Evolutionary conservation across 2,329 filamentous ascomycete species (phyloP).

Genomic region (Fusarium denticulatum): DNA sequence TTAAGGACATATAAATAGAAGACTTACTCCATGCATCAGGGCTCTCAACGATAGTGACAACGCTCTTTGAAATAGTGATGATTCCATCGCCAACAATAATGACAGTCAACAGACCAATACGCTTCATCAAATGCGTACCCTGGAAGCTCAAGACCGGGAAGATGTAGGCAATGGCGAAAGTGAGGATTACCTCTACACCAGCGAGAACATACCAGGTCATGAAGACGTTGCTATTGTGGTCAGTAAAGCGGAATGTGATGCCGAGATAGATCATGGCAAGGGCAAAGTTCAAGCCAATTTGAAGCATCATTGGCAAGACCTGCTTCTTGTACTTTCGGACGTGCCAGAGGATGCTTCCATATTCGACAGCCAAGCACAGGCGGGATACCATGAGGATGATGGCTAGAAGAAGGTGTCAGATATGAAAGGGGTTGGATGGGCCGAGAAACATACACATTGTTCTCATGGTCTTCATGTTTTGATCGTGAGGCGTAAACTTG

Average conservation of each 20-base stretch:
- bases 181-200: conserved; percentile 60
- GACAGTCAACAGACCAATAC: conserved; percentile 70
- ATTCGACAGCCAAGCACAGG: conserved; percentile 63
- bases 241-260: conserved; percentile 52
- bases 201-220: conserved; percentile 64
- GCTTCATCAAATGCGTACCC: conserved; percentile 69
- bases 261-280: conserved; percentile 54
- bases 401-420: conserved; percentile 35
- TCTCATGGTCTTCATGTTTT: conserved; percentile 51
- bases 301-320: conserved; percentile 48
- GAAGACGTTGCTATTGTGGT: conserved; percentile 49
- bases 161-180: conserved; percentile 63
- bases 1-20: fast-evolving
- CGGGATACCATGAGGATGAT: conserved; percentile 63
- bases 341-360: conserved; percentile 58
- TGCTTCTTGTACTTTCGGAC: conserved; percentile 53
- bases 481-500: conserved; percentile 53
- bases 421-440: neutral
- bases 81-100: conserved; percentile 75
- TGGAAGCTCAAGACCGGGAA: conserved; percentile 69
- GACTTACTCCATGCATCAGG: conserved; percentile 53
- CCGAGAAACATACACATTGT: conserved; percentile 50
- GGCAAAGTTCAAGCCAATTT: conserved; percentile 49
- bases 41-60: conserved; percentile 60
- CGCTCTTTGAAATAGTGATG: conserved; percentile 63